Evolutionary conservation across 106 monocot genomes (phyloP), one percentile per base, ranked within the genome.

Genomic region (Dendrobium officinale): DNA sequence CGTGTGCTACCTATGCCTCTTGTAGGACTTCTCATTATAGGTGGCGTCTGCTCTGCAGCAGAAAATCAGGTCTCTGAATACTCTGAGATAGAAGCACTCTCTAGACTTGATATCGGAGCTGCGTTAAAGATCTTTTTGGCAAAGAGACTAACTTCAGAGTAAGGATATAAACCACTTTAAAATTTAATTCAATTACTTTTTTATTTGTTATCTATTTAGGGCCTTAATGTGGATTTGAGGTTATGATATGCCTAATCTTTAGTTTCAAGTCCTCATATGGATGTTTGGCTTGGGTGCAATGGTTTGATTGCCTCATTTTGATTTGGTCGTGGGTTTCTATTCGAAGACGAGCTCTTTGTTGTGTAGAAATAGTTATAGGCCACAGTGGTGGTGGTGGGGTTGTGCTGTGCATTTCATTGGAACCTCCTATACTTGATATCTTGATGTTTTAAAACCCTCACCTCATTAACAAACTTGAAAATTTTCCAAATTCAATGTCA

Each of bases 1-100:
- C 92, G 94, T 26, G 86, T 97, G 29, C 73, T 97, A 81, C 96
- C 96, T 15, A 97, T 97, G 96, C 96, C 96, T 67, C 94, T 97
- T 78, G 85, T 92, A 80, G 89, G 93, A 29, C 79, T 94, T 77
- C 80, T 97, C 45, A 80, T 97, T 66, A 96, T 96, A 72, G 88
- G 92, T 19, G 74, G 88, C 72, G 82, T 92, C 33, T 96, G 93
- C 72, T 82, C 88, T 48, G 88, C 96, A 80, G 18, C 81, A 73
- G 88, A 89, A 54, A 75, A 80, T 75, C 82, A 82, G 29, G 72
- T 72, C 15, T 75, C 20, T 31, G 85, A 86, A 48, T 85, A 92
- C 82, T 96, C n/a, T n/a, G n/a, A n/a, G n/a, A n/a, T n/a, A n/a
- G n/a, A n/a, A n/a, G n/a, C n/a, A n/a, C n/a, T n/a, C n/a, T 90